These are phyloP conservation scores for Lactarius sanguifluus DNA, from an alignment of 768 basidiomycete genomes.

Conservation along the genomic window DNA sequence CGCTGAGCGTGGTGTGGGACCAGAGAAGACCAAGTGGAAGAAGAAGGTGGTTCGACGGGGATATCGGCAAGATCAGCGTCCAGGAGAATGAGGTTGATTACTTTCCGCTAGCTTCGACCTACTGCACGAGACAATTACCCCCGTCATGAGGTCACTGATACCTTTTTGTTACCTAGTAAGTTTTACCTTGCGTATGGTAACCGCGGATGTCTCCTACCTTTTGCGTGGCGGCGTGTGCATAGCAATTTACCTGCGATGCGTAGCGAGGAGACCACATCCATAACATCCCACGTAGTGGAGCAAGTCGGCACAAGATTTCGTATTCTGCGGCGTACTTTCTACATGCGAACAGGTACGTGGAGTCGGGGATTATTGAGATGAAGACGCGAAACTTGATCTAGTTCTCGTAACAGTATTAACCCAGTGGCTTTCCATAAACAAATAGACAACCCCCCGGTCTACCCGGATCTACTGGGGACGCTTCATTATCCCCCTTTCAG, in stretches of 20 bases:
- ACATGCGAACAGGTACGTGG: not conserved
- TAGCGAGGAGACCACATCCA: not conserved
- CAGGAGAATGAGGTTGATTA: not conserved
- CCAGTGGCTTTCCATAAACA: not conserved
- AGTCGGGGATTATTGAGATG: not conserved
- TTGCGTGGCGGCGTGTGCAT: not conserved
- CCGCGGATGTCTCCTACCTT: not conserved
- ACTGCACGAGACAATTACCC: slow-evolving; percentile 1
- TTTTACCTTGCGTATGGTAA: not conserved
- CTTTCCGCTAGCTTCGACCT: slow-evolving; percentile 1
- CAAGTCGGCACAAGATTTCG: not conserved
- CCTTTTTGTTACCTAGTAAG: slow-evolving; percentile 3
- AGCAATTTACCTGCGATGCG: not conserved
- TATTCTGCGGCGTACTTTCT: not conserved
- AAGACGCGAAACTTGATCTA: not conserved
- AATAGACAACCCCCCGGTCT: not conserved
- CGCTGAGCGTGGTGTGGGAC: not conserved
- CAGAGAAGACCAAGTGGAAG: slow-evolving; percentile 4
- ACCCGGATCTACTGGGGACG: not conserved
- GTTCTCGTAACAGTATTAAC: not conserved
- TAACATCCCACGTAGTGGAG: not conserved
- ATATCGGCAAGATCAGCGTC: slow-evolving; percentile 2
- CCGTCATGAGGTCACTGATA: not conserved
- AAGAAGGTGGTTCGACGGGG: not conserved
- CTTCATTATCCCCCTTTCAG: not conserved